Conservation (phyloP, 73 alveolate genomes). For the Diophrys sp. region DNA sequence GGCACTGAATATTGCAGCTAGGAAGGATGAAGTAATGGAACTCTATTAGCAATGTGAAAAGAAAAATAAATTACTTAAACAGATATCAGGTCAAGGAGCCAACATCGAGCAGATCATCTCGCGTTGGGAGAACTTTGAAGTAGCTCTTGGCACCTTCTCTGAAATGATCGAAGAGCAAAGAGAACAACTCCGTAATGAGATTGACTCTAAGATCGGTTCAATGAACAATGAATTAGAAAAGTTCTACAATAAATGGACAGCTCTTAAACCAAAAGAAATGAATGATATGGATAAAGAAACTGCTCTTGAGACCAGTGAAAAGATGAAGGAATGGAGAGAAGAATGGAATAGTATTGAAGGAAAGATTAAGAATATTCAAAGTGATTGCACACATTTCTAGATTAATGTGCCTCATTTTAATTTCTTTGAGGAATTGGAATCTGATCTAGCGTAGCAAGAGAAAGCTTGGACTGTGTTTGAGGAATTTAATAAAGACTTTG, state of each 20-base stretch:
- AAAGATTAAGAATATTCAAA: slow-evolving; percentile 75
- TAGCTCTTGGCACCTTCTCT: slow-evolving; percentile 83
- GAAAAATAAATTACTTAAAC: slow-evolving; percentile 82
- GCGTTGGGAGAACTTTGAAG: slow-evolving; percentile 96
- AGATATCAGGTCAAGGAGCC: slow-evolving; percentile 90
- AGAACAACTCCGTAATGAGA: slow-evolving; percentile 83
- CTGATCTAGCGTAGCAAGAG: slow-evolving; percentile 74
- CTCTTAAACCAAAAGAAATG: slow-evolving; percentile 95
- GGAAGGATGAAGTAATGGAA: slow-evolving; percentile 81
- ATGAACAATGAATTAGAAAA: slow-evolving; percentile 82
- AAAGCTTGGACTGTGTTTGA: slow-evolving; percentile 95
- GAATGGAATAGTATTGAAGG: slow-evolving; percentile 89
- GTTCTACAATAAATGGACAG: slow-evolving; percentile 91
- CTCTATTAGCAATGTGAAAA: slow-evolving; percentile 78
- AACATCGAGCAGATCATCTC: slow-evolving; percentile 78
- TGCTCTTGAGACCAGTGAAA: slow-evolving; percentile 89
- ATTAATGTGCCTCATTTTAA: slow-evolving; percentile 81
- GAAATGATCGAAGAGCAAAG: slow-evolving; percentile 94
- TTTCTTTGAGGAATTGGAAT: slow-evolving; percentile 86
- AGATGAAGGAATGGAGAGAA: slow-evolving; percentile 88
- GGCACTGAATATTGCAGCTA: slow-evolving; percentile 80
- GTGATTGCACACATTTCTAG: slow-evolving; percentile 92
- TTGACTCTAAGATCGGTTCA: slow-evolving; percentile 79
- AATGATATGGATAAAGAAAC: slow-evolving; percentile 92
- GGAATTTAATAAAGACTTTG: slow-evolving; percentile 93